Base-by-base conservation (phyloP, 1,284 basidiomycete species). In the Inonotus obliquus region DNA sequence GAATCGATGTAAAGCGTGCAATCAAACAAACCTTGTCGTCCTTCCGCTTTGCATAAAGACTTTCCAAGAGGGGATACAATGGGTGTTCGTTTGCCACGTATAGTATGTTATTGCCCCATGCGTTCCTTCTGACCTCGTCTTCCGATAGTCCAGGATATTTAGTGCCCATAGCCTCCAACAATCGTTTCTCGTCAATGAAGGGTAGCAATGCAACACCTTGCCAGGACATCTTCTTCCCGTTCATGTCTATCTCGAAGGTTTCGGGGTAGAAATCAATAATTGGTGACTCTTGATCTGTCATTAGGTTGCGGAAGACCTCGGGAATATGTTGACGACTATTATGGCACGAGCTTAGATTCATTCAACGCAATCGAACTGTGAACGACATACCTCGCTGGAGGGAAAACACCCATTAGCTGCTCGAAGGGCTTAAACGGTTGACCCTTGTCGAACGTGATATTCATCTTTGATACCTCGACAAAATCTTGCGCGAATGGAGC, bases 201-300 rank as follows among this genome's bases (percentile, higher is more conserved):
- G 97, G 96, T 23, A 99, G 78, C 1, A 99, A 79, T 0, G 96
- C 96, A 52, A 99, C 94, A 61, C 97, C 97, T 75, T 99, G 97
- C 97, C 97, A 99, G 1, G 92, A 83, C 96, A 99, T 98, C 76
- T 93, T 94, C 77, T 99, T 99, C 65, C 97, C 97, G 71, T 99
- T 99, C 97, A 99, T 99, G 74, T 99, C 97, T 70, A 99, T 91
- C 68, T 96, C 85, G 73, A 99, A 99, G 19, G 90, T 86, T 4
- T 81, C 70, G 0, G 97, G 97, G 74, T 98, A 98, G 77, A 98
- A 99, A 72, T 99, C 97, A 66, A 94, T 86, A 72, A 98, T 98
- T 1, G 94, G 92, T 0, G 96, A 98, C 44, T 91, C 85, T 55
- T 87, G 82, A 2, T 92, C 83, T 4, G 81, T 86, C 97, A 99